Evolutionary conservation across 1,284 basidiomycete genomes (phyloP).

Genomic region (Rhodotorula glutinis): DNA sequence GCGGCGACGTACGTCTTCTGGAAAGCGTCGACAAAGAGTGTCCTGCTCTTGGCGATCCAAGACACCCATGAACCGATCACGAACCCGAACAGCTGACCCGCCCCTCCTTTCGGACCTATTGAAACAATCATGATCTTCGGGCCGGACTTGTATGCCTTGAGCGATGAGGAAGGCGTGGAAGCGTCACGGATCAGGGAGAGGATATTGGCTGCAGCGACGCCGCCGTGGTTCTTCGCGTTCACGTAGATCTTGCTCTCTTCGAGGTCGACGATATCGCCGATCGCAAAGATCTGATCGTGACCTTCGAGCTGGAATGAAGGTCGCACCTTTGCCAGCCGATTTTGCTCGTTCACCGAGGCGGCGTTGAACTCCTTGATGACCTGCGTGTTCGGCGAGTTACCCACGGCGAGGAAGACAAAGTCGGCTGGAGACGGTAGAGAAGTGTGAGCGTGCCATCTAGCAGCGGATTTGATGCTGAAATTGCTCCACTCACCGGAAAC

Average conservation of each 20-base stretch:
- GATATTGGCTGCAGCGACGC: conserved; percentile 40
- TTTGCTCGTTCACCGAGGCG: conserved; percentile 41
- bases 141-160: conserved; percentile 24
- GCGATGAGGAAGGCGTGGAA: not conserved
- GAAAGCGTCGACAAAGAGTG: conserved; percentile 17
- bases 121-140: conserved; percentile 21
- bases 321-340: conserved; percentile 47
- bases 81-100: conserved; percentile 17
- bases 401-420: conserved; percentile 51
- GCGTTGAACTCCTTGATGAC: conserved; percentile 47
- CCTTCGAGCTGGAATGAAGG: conserved; percentile 20
- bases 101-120: conserved; percentile 21
- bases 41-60: conserved; percentile 2
- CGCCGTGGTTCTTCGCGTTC: conserved; percentile 30
- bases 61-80: conserved; percentile 5
- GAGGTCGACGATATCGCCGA: conserved; percentile 44
- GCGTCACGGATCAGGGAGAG: conserved; percentile 22
- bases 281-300: conserved; percentile 39
- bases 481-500: conserved; percentile 43
- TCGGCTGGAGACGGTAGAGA: conserved; percentile 43
- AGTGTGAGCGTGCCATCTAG: not conserved
- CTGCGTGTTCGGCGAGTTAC: conserved; percentile 50
- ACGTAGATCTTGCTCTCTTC: conserved; percentile 38
- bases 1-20: conserved; percentile 8
- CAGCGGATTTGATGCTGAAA: no score